Evolutionary conservation across 768 basidiomycete species (phyloP), one percentile per base, ranked within the genome.

Genomic region (Lentinus tigrinus): DNA sequence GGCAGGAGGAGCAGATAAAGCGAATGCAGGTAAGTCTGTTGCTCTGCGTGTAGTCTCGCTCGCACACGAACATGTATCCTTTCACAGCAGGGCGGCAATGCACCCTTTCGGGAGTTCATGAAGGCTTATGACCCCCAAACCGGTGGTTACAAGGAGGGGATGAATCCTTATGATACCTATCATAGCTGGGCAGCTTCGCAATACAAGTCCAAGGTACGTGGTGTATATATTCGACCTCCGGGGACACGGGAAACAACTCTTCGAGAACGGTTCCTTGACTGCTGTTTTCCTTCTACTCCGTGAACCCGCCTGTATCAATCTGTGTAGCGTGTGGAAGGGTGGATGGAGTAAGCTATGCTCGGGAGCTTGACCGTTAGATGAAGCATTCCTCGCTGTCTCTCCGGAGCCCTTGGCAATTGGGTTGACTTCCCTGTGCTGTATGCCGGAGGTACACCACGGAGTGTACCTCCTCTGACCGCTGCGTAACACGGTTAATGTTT

Each of bases 181-280:
- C 92, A 93, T 68, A 89, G 84, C 38, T 97, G 95, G 93, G 91
- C 95, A 2, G 96, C 95, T 1, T 78, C 89, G 2, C 95, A 98
- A 74, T 98, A 98, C 74, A 85, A 91, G 42, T 92, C 95, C 73
- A 99, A 97, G 81, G 95, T 91, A 64, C 53, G 77, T 54, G 34
- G 21, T 17, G 42, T 26, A 31, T 31, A 6, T 7, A 31, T 31
- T 11, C 6, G 6, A 11, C 11, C 31, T 31, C 31, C 31, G 11
- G 31, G 11, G 31, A 11, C 1, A 31, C 31, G 31, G 31, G 11
- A n/a, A n/a, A n/a, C n/a, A n/a, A n/a, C n/a, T n/a, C n/a, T n/a
- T n/a, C n/a, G n/a, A n/a, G n/a, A n/a, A n/a, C 31, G 31, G 31
- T 3, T 31, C 11, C 7, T 58, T 40, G 5, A 46, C 40, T 21